These are phyloP conservation scores for Blastobotrys aristatus DNA, from an alignment of 1,139 yeast genomes.

Conservation along the genomic window DNA sequence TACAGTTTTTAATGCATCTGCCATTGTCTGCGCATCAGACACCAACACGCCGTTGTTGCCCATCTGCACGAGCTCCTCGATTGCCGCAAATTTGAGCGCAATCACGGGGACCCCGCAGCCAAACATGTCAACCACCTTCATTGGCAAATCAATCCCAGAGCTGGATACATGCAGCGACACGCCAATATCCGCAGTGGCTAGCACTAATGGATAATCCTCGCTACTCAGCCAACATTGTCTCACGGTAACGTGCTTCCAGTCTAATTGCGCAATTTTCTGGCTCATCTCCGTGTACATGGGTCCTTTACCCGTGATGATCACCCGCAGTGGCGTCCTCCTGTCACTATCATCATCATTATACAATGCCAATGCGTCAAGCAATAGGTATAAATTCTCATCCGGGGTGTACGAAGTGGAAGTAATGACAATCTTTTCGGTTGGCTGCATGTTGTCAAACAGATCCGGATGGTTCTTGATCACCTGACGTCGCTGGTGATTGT, in stretches of 20 bases:
- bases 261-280: conserved; percentile 32
- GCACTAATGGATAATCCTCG: conserved; percentile 72
- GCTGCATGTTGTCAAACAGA: conserved; percentile 40
- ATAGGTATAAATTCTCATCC: conserved; percentile 77
- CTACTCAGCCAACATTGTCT: conserved; percentile 70
- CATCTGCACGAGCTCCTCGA: conserved; percentile 36
- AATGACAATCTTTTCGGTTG: conserved; percentile 56
- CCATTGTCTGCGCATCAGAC: conserved; percentile 45
- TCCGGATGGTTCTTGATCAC: conserved; percentile 37
- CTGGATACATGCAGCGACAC: conserved; percentile 87
- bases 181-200: conserved; percentile 80
- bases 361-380: conserved; percentile 60
- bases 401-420: conserved; percentile 94
- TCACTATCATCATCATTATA: conserved; percentile 46
- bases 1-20: conserved; percentile 43
- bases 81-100: conserved; percentile 67
- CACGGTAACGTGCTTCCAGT: conserved; percentile 41
- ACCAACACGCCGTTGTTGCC: conserved; percentile 45
- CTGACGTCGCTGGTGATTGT: conserved; percentile 31
- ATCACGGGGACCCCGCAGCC: conserved; percentile 95
- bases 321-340: conserved; percentile 46
- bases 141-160: conserved; percentile 91
- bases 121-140: conserved; percentile 95
- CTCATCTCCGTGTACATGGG: conserved; percentile 61
- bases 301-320: conserved; percentile 92